Conservation (phyloP, 306 rosid species). For the Echinosophora koreensis region DNA sequence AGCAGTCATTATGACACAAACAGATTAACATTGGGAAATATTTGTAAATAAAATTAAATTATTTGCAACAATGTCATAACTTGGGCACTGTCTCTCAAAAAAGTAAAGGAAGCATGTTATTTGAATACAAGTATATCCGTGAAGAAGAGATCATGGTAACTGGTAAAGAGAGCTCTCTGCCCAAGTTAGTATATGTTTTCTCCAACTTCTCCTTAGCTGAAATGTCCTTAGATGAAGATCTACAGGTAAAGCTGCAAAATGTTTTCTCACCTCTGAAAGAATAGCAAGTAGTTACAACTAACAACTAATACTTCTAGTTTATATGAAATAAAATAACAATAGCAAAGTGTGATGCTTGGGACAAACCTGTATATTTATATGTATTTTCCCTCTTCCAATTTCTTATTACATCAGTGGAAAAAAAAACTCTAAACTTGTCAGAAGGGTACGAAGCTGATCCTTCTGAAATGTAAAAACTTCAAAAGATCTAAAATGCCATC, state of each 20-base stretch:
- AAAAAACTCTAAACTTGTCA: conserved; percentile 47
- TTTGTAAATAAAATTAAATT: too few species aligned
- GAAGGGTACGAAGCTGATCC: conserved; percentile 41
- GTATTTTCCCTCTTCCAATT: conserved; percentile 62
- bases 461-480: conserved; percentile 42
- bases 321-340: conserved; percentile 10
- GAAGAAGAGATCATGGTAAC: conserved; percentile 66
- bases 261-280: conserved; percentile 70
- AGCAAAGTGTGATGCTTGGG: not conserved
- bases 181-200: conserved; percentile 46
- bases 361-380: conserved; percentile 66
- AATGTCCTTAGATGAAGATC: conserved; percentile 42
- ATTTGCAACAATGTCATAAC: too few species aligned
- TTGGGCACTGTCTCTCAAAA: too few species aligned
- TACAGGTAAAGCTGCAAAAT: conserved; percentile 72
- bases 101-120: too few species aligned
- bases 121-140: conserved; percentile 57
- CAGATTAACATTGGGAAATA: too few species aligned
- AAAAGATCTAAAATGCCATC: conserved; percentile 43
- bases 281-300: too few species aligned
- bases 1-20: too few species aligned
- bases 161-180: too few species aligned
- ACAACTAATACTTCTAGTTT: not conserved
- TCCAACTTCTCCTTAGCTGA: conserved; percentile 58
- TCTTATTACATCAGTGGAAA: conserved; percentile 66